phyloP scores from a whole-genome alignment of 2,329 filamentous ascomycete genomes.

The Sclerotinia subarctica region DNA sequence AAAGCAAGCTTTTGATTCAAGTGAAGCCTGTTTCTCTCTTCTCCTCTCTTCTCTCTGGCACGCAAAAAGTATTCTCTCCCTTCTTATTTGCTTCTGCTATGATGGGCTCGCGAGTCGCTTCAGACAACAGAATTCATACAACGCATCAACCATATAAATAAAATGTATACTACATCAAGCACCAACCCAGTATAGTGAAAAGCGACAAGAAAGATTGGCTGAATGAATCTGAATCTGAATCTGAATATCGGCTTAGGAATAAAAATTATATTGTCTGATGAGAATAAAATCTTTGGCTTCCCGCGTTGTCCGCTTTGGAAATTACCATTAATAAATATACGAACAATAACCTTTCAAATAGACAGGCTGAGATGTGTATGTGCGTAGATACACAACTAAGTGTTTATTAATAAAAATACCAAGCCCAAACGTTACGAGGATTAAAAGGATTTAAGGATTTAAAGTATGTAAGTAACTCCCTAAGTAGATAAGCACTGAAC shows the following conservation, averaged over 20 bases:
- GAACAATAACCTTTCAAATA: neutral
- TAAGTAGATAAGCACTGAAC: neutral
- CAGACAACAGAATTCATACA: neutral
- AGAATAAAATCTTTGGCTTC: neutral
- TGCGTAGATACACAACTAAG: neutral
- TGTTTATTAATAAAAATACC: neutral
- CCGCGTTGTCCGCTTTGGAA: neutral
- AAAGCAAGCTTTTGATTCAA: neutral
- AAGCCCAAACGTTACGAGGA: neutral
- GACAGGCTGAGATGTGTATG: neutral
- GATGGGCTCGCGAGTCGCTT: neutral
- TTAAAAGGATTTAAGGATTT: neutral
- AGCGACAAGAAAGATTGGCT: neutral
- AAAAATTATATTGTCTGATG: neutral
- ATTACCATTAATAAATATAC: constrained; percentile 2
- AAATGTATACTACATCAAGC: neutral
- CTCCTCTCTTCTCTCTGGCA: neutral
- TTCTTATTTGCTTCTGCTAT: neutral
- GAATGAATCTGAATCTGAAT: neutral
- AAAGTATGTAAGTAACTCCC: neutral
- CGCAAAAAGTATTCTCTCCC: too few relatives aligned
- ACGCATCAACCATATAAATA: neutral
- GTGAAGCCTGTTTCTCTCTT: neutral
- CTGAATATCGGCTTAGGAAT: neutral
- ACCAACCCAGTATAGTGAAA: neutral